Base-by-base conservation (phyloP, 1,139 yeast species). In the Protomyces gravidus region DNA sequence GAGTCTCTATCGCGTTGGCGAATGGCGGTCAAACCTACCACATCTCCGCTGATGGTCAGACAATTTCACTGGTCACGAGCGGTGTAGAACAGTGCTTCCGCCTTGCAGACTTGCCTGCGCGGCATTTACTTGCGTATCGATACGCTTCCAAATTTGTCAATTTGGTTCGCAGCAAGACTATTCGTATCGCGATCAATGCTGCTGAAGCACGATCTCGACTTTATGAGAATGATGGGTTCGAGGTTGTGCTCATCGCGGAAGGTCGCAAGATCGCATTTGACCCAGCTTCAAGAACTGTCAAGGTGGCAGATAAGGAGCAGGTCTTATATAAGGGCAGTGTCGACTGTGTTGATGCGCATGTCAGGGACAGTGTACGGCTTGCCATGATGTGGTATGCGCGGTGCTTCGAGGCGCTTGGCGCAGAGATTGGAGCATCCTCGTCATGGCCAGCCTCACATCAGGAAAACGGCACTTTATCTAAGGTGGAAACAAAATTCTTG, bases 31-130 rank as follows among this genome's bases (percentile, higher is more conserved):
- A 50, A 30, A 25, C 25, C 26, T 50, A 53, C 25, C 17, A 36
- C 27, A 46, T 53, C 46, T 45, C 51, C 26, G 11, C 46, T 5
- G 59, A 55, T 25, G 53, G 53, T 33, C 15, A 17, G 25, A 2
- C 9, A 19, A 48, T 49, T 19, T 26, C 48, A 7, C 33, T 32
- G 11, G 40, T 26, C 2, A n/a, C 40, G 28, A 27, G 13, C 25
- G 55, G 53, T 11, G 32, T 17, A 7, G 42, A 21, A 9, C 45
- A 48, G 19, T 17, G 45, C n/a, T 60, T 21, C 26, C 15, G 33
- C n/a, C 32, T 60, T 23, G 62, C 50, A 23, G 60, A 60, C 36
- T 25, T 60, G 15, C 62, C 62, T 32, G 62, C 61, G 27, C 40
- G 59, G 28, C 50, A 52, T 30, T 45, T 60, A 25, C 49, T 39